Percentiles rank a stretch among this genome's conserved stretches.
Evolutionary conservation across 331 rosid species (phyloP).

Genomic region (Stylosanthes scabra): DNA sequence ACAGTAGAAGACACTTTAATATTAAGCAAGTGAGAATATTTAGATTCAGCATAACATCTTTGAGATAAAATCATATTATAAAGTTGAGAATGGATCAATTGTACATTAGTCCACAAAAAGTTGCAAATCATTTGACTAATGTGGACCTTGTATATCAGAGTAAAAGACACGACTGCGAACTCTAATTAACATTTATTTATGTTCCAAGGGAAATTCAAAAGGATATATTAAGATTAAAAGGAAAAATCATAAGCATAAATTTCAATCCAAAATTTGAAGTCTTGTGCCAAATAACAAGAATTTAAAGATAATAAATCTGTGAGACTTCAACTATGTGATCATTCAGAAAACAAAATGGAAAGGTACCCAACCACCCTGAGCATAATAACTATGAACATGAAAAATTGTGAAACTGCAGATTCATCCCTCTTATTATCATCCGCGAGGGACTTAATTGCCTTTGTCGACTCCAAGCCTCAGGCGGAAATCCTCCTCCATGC

Average conservation of each 20-base stretch:
- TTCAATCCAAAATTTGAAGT: constrained; percentile 39
- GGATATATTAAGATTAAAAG: not conserved
- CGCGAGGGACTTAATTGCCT: constrained; percentile 37
- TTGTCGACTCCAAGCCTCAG: constrained; percentile 54
- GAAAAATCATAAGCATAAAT: not conserved
- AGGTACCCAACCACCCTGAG: constrained; percentile 13
- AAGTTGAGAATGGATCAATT: not conserved
- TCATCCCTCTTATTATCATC: constrained; percentile 21
- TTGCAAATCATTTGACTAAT: constrained; percentile 6
- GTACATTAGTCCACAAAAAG: not conserved
- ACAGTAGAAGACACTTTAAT: not conserved
- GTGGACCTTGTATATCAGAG: constrained; percentile 10
- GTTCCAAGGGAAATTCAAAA: constrained; percentile 16
- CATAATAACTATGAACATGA: constrained; percentile 13
- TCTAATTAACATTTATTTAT: constrained; percentile 3
- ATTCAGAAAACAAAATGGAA: constrained; percentile 1
- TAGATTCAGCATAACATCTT: not conserved
- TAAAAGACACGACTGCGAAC: constrained; percentile 2
- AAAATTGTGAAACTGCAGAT: constrained; percentile 29
- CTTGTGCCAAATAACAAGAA: not conserved
- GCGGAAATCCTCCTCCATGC: constrained; percentile 71
- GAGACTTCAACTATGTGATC: not conserved
- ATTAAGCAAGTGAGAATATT: not conserved
- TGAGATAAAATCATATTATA: constrained; percentile 4
- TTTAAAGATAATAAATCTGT: too few relatives aligned